A percentile compares a stretch with the other conserved stretches of the same genome.
phyloP scores from a whole-genome alignment of 345 rosid genomes.

The Euphorbia tirucalli region DNA sequence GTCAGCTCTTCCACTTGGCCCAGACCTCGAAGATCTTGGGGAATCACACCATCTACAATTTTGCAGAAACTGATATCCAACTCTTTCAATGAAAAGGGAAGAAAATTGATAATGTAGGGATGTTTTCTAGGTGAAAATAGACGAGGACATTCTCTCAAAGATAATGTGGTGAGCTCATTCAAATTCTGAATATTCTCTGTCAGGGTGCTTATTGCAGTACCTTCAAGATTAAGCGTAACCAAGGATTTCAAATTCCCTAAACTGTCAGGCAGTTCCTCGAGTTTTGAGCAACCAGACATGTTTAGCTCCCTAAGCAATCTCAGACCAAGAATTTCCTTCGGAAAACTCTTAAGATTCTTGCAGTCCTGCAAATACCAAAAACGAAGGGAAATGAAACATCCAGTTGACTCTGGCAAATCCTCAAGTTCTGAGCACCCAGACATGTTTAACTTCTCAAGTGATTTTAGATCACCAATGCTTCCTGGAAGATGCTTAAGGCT shows the following conservation, averaged over 20 bases:
- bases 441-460: slow-evolving; percentile 11
- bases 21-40: slow-evolving; percentile 13
- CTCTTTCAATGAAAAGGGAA: not conserved
- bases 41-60: slow-evolving; percentile 2
- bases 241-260: slow-evolving; percentile 3
- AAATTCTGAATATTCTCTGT: not conserved
- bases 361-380: slow-evolving; percentile 4
- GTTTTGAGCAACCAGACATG: not conserved
- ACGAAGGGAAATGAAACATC: not conserved
- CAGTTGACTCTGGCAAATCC: not conserved
- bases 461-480: slow-evolving; percentile 5
- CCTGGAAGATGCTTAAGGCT: slow-evolving; percentile 11
- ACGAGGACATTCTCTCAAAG: not conserved
- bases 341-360: not conserved
- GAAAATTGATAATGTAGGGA: not conserved
- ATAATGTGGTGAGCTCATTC: not conserved
- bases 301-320: not conserved
- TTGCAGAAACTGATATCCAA: slow-evolving; percentile 11
- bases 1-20: not conserved
- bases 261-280: not conserved
- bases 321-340: not conserved
- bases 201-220: not conserved
- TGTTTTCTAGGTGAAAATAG: slow-evolving; percentile 8
- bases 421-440: slow-evolving; percentile 16
- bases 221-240: not conserved